Conservation (phyloP, 2,329 filamentous ascomycete species). For the Colletotrichum karsti region DNA sequence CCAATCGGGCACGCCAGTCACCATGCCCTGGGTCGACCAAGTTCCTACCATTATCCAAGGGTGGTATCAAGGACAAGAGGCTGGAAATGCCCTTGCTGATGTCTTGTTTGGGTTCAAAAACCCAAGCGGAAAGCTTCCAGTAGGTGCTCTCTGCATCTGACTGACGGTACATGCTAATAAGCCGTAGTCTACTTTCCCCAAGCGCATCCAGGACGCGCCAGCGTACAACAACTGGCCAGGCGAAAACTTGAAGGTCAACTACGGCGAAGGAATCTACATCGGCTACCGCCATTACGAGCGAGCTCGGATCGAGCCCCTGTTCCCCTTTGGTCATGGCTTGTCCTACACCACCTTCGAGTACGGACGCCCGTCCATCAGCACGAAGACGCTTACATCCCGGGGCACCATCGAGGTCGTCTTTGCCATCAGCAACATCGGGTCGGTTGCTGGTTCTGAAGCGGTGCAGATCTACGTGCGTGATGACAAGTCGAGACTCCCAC, state of each 20-base stretch:
- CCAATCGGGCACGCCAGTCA: conserved; percentile 74
- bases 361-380: conserved; percentile 61
- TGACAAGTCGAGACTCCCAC: conserved; percentile 66
- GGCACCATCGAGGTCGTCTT: conserved; percentile 54
- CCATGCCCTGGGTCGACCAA: conserved; percentile 74
- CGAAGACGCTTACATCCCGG: conserved; percentile 46
- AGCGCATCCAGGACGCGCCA: conserved; percentile 70
- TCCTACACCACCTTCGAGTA: conserved; percentile 78
- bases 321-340: conserved; percentile 78
- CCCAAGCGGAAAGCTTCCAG: conserved; percentile 74
- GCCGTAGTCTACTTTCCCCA: conserved; percentile 70
- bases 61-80: conserved; percentile 80
- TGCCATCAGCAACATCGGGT: conserved; percentile 64
- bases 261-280: conserved; percentile 78
- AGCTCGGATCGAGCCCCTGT: conserved; percentile 65
- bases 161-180: neutral
- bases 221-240: conserved; percentile 79
- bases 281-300: conserved; percentile 80
- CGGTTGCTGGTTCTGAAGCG: conserved; percentile 65
- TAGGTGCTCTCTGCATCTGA: conserved; percentile 38
- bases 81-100: conserved; percentile 74
- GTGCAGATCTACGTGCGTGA: conserved; percentile 76
- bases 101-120: conserved; percentile 71
- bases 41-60: conserved; percentile 76
- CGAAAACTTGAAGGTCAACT: conserved; percentile 73